These are phyloP conservation scores for Nyctanthes arbortristis DNA, from an alignment of 257 asterid species.

Conservation along the genomic window DNA sequence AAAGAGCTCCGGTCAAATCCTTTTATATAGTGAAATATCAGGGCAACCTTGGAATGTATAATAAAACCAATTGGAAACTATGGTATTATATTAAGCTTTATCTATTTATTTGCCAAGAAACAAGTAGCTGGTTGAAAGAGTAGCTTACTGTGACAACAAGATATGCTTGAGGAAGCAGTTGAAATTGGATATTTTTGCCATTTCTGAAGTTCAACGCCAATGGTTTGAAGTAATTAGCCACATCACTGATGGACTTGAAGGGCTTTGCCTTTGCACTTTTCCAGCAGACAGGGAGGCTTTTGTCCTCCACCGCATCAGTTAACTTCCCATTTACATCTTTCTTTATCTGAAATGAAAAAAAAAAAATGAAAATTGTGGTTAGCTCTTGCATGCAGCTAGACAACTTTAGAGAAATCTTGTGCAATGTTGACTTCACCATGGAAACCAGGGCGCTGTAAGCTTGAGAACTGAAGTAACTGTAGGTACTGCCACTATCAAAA, in stretches of 20 bases:
- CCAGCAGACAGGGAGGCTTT: slow-evolving; percentile 86
- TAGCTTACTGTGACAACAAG: slow-evolving; percentile 68
- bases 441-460: slow-evolving; percentile 47
- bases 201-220: slow-evolving; percentile 53
- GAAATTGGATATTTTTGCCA: slow-evolving; percentile 52
- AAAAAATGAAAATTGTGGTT: background rate
- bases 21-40: background rate
- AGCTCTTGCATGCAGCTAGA: background rate
- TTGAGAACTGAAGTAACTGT: slow-evolving; percentile 55
- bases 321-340: slow-evolving; percentile 34
- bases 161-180: slow-evolving; percentile 59
- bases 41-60: background rate
- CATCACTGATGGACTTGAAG: slow-evolving; percentile 61
- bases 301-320: slow-evolving; percentile 53
- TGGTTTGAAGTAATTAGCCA: slow-evolving; percentile 61
- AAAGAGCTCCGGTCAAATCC: background rate
- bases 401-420: background rate
- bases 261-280: slow-evolving; percentile 61
- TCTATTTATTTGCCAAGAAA: background rate
- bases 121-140: no score
- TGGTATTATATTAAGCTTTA: background rate
- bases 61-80: background rate
- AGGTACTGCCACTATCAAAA: slow-evolving; percentile 78
- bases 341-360: slow-evolving; percentile 66
- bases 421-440: slow-evolving; percentile 32